Evolutionary conservation across 257 asterid species (phyloP).

Genomic region (Paulownia fortunei): DNA sequence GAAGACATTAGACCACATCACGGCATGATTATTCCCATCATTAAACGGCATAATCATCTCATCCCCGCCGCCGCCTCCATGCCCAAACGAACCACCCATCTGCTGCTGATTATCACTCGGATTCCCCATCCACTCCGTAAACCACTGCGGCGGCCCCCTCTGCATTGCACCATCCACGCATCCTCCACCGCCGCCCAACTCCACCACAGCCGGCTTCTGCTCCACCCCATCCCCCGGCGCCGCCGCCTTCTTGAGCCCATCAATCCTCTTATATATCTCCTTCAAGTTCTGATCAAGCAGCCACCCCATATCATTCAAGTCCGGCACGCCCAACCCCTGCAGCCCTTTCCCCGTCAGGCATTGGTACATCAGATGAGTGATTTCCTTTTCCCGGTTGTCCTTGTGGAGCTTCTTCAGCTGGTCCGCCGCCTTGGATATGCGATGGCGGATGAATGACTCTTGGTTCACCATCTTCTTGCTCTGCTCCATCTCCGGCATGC

Average conservation of each 20-base stretch:
- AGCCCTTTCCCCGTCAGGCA: slow-evolving; percentile 64
- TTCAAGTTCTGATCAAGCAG: slow-evolving; percentile 63
- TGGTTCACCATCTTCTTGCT: slow-evolving; percentile 91
- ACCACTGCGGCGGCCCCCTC: slow-evolving; percentile 57
- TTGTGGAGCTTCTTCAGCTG: slow-evolving; percentile 67
- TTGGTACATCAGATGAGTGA: slow-evolving; percentile 70
- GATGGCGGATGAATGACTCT: slow-evolving; percentile 64
- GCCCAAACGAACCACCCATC: slow-evolving; percentile 39
- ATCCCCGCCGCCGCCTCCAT: slow-evolving; percentile 40
- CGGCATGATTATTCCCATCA: slow-evolving; percentile 39
- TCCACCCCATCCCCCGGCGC: slow-evolving; percentile 1
- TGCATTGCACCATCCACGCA: slow-evolving; percentile 21
- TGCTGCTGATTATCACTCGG: slow-evolving; percentile 36
- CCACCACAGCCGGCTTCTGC: slow-evolving; percentile 28
- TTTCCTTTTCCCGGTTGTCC: slow-evolving; percentile 77
- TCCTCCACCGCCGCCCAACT: slow-evolving; percentile 18
- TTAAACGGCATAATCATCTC: slow-evolving; percentile 49
- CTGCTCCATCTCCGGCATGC: slow-evolving; percentile 94
- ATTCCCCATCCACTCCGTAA: slow-evolving; percentile 51
- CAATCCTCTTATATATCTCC: slow-evolving; percentile 69
- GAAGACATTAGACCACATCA: slow-evolving; percentile 55
- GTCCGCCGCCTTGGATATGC: slow-evolving; percentile 69
- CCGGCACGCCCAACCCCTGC: slow-evolving; percentile 50
- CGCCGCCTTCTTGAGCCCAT: slow-evolving; percentile 43
- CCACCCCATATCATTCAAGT: slow-evolving; percentile 71